A percentile compares a stretch with the other conserved stretches of the same genome.
phyloP scores from a whole-genome alignment of 2,329 filamentous ascomycete species.

The Scedosporium dehoogii region DNA sequence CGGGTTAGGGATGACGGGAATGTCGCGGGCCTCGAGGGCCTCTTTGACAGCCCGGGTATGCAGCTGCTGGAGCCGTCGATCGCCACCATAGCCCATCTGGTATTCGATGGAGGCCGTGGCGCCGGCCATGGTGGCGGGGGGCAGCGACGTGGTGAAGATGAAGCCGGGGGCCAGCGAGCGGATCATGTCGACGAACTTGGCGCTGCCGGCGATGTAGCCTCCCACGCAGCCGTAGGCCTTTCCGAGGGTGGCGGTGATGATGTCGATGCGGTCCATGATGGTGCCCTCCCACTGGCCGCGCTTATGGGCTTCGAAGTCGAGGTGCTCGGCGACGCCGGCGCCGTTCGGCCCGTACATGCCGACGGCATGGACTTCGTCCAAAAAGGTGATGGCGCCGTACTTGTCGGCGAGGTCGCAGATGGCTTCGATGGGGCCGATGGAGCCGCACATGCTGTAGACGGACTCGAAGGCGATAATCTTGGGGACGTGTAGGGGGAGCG shows the following conservation, averaged over 20 bases:
- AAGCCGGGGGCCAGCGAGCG: conserved; percentile 93
- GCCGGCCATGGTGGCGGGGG: conserved; percentile 93
- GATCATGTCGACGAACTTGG: conserved; percentile 81
- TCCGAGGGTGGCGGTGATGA: conserved; percentile 93
- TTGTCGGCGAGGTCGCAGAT: conserved; percentile 96
- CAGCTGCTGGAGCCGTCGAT: conserved; percentile 86
- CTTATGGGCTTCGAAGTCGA: conserved; percentile 82
- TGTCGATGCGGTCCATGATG: conserved; percentile 91
- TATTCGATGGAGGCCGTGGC: conserved; percentile 89
- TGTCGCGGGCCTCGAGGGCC: conserved; percentile 65
- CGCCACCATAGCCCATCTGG: conserved; percentile 74
- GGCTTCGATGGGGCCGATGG: conserved; percentile 86
- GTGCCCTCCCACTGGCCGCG: conserved; percentile 68
- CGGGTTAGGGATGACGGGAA: conserved; percentile 95
- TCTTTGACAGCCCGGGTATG: conserved; percentile 94
- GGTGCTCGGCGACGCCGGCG: conserved; percentile 92
- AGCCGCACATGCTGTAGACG: conserved; percentile 99
- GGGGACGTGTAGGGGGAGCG: conserved; percentile 71
- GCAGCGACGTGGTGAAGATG: conserved; percentile 96
- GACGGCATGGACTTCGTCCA: conserved; percentile 97
- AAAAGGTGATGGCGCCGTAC: conserved; percentile 93
- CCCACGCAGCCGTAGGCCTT: conserved; percentile 98
- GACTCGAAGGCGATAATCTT: conserved; percentile 99
- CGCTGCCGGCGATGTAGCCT: conserved; percentile 89
- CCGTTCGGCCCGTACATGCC: conserved; percentile 98